Percentiles rank a stretch among this genome's conserved stretches.
phyloP scores from a whole-genome alignment of 345 rosid species.

The Cardamine chenopodiifolia region DNA sequence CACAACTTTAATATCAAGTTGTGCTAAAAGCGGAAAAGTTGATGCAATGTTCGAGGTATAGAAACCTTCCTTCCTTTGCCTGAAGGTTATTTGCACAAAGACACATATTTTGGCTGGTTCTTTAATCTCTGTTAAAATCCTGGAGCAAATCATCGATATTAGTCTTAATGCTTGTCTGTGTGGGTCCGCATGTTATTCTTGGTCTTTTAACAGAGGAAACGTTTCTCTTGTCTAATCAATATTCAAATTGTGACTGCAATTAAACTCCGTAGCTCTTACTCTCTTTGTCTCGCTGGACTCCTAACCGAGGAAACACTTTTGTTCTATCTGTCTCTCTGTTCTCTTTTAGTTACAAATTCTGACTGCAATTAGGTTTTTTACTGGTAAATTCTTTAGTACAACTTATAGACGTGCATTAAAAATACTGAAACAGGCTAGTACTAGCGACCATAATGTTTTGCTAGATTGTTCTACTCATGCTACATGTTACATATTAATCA shows the following conservation, averaged over 20 bases:
- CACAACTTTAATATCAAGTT: constrained; percentile 89
- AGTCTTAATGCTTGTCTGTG: constrained; percentile 5
- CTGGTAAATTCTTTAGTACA: constrained; percentile 2
- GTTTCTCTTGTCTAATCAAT: background rate
- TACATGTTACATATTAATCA: background rate
- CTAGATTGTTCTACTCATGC: constrained; percentile 4
- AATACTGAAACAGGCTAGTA: background rate
- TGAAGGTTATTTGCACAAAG: constrained; percentile 20
- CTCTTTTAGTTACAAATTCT: background rate
- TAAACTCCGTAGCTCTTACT: background rate
- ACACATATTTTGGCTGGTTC: background rate
- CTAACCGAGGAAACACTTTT: background rate
- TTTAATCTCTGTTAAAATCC: constrained; percentile 11
- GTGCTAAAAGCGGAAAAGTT: constrained; percentile 93
- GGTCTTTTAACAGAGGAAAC: background rate
- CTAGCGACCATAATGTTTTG: background rate
- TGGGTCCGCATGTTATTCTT: background rate
- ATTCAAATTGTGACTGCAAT: constrained; percentile 9
- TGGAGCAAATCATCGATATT: background rate
- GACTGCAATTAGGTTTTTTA: background rate
- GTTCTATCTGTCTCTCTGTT: background rate
- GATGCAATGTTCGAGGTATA: constrained; percentile 94
- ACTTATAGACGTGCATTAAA: background rate
- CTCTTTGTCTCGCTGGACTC: background rate
- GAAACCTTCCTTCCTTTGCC: constrained; percentile 32